These are phyloP conservation scores for Ceratobasidium sp. DNA, from an alignment of 1,284 basidiomycete species.

Conservation along the genomic window DNA sequence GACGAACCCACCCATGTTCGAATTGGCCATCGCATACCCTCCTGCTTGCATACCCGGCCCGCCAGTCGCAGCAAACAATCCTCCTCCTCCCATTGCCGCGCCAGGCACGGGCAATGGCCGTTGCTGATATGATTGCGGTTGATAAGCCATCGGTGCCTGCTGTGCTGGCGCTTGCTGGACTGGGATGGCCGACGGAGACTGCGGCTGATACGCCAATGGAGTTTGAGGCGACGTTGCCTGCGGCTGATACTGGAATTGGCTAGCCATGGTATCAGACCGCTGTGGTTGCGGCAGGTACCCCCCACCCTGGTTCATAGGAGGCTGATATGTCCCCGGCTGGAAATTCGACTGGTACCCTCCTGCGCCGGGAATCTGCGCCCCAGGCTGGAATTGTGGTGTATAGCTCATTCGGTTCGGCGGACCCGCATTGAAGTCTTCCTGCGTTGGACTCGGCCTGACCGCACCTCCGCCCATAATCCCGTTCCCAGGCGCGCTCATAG, in stretches of 20 bases:
- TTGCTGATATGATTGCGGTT: constrained; percentile 2
- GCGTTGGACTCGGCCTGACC: not conserved
- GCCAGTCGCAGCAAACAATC: not conserved
- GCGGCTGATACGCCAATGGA: constrained; percentile 15
- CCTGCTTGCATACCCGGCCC: constrained; percentile 4
- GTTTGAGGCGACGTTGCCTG: not conserved
- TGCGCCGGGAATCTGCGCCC: not conserved
- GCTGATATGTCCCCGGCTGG: constrained; percentile 3
- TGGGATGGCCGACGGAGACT: not conserved
- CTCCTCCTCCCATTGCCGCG: too few species aligned
- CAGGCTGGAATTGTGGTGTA: constrained; percentile 1
- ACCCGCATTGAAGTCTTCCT: not conserved
- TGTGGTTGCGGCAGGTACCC: not conserved
- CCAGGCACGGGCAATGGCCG: not conserved
- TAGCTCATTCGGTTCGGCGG: not conserved
- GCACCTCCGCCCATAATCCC: constrained; percentile 24
- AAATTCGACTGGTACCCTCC: constrained; percentile 5
- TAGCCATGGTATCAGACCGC: not conserved
- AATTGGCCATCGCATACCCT: not conserved
- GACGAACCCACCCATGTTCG: not conserved
- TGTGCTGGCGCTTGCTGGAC: not conserved
- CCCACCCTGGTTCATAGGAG: not conserved
- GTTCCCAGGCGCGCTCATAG: not conserved
- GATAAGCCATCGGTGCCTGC: not conserved
- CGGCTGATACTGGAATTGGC: not conserved